phyloP scores from a whole-genome alignment of 2,329 filamentous ascomycete species.

The Diplodia seriata region DNA sequence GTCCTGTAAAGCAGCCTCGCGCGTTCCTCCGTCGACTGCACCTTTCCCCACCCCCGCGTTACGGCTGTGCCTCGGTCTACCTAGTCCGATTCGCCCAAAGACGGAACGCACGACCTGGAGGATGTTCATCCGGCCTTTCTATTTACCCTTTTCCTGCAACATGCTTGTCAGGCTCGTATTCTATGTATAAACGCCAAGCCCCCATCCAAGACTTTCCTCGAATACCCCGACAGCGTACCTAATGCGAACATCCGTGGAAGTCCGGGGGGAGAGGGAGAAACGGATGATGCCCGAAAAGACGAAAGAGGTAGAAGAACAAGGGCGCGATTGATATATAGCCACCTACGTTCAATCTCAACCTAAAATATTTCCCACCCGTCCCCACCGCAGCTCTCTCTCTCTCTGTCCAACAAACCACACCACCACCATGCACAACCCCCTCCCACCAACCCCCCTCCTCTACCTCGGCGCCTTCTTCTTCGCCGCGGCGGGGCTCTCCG shows the following conservation, averaged over 20 bases:
- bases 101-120: conserved; percentile 4
- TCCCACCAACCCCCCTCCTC: conserved; percentile 1
- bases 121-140: not conserved
- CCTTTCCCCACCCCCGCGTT: not conserved
- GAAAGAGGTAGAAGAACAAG: not conserved
- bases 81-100: not conserved
- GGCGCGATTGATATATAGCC: no score
- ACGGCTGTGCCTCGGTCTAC: not conserved
- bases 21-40: not conserved
- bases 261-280: not conserved
- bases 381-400: no score
- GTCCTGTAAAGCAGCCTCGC: not conserved
- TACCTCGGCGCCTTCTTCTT: conserved; percentile 3
- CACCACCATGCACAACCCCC: conserved; percentile 6
- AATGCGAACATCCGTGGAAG: not conserved
- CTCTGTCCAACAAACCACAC: no score
- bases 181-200: not conserved
- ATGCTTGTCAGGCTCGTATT: conserved; percentile 7
- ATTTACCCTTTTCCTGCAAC: not conserved
- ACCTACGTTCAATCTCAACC: not conserved
- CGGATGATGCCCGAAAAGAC: not conserved
- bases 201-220: not conserved
- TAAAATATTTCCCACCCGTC: not conserved
- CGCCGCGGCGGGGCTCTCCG: not conserved
- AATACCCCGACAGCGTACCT: not conserved